A percentile compares a stretch with the other conserved stretches of the same genome.
phyloP scores from a whole-genome alignment of 73 alveolate genomes.

The Tetrahymena elliotti region DNA sequence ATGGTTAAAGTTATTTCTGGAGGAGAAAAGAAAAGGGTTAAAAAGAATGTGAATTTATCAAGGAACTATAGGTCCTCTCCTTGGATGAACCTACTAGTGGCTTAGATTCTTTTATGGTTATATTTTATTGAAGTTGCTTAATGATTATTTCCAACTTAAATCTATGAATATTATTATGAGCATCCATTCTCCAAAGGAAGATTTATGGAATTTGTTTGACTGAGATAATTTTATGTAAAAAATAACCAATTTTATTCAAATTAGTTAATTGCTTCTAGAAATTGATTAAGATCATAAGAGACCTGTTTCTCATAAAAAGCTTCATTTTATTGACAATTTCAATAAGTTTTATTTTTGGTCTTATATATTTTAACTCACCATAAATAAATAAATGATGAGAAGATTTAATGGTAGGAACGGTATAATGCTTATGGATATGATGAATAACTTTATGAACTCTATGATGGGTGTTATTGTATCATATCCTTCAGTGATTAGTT shows the following conservation, averaged over 20 bases:
- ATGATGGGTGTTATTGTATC: slow-evolving; percentile 11
- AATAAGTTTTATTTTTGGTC: background rate
- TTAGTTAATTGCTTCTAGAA: background rate
- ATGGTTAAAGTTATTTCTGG: slow-evolving; percentile 33
- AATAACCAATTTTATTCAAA: background rate
- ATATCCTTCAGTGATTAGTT: slow-evolving; percentile 11
- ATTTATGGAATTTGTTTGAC: slow-evolving; percentile 19
- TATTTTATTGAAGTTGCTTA: slow-evolving; percentile 20
- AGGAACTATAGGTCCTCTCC: slow-evolving; percentile 18
- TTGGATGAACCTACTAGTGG: slow-evolving; percentile 46
- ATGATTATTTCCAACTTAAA: slow-evolving; percentile 12
- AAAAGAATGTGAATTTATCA: slow-evolving; percentile 13
- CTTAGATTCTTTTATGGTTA: slow-evolving; percentile 29
- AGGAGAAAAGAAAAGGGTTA: slow-evolving; percentile 32
- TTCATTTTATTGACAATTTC: background rate
- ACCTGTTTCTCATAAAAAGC: background rate
- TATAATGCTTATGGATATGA: slow-evolving; percentile 1
- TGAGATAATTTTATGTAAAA: background rate
- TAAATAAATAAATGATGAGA: background rate
- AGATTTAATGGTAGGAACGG: slow-evolving; percentile 1
- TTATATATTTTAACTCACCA: background rate
- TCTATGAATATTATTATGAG: slow-evolving; percentile 47
- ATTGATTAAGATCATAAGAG: background rate
- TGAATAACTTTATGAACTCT: slow-evolving; percentile 11
- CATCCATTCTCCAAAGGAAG: slow-evolving; percentile 32